phyloP scores from a whole-genome alignment of 2,329 filamentous ascomycete genomes.

The Plenodomus tracheiphilus region DNA sequence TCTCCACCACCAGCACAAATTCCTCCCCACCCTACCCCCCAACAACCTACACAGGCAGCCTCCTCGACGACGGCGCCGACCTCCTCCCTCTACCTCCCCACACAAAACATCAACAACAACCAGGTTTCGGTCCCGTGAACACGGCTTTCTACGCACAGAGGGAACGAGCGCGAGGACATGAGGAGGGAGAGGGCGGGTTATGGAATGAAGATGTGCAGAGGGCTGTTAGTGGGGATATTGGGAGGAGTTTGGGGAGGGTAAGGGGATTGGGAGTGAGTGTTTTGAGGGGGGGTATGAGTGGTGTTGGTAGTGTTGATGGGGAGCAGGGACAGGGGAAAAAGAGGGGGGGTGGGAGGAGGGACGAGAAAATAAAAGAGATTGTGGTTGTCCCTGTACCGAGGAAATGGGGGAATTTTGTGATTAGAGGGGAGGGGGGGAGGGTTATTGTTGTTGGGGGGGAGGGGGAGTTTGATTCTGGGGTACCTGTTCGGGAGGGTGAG shows the following conservation, averaged over 20 bases:
- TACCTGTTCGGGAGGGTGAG: background rate
- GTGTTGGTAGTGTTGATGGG: background rate
- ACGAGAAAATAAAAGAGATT: too few species aligned
- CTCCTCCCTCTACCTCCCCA: slow-evolving; percentile 4
- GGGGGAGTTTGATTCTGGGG: slow-evolving; percentile 33
- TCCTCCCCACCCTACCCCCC: slow-evolving; percentile 8
- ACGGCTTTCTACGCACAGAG: slow-evolving; percentile 16
- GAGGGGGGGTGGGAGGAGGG: too few species aligned
- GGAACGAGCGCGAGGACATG: too few species aligned
- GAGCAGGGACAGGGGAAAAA: background rate
- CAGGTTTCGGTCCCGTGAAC: slow-evolving; percentile 23
- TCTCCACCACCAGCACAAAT: slow-evolving; percentile 5
- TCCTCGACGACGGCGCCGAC: slow-evolving; percentile 35
- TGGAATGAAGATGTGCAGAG: slow-evolving; percentile 26
- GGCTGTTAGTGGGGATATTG: slow-evolving; percentile 30
- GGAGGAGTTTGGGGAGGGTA: slow-evolving; percentile 16
- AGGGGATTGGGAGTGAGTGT: slow-evolving; percentile 6
- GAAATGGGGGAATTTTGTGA: slow-evolving; percentile 28
- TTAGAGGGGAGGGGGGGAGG: slow-evolving; percentile 25
- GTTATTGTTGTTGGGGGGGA: slow-evolving; percentile 32
- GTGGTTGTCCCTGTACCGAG: slow-evolving; percentile 22
- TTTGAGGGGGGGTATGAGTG: slow-evolving; percentile 10
- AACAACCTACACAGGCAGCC: slow-evolving; percentile 29
- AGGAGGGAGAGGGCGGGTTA: background rate
- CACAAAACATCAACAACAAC: too few species aligned